Evolutionary conservation across 2,329 filamentous ascomycete species (phyloP), one percentile per base, ranked within the genome.

Genomic region (Aphanocladium album): DNA sequence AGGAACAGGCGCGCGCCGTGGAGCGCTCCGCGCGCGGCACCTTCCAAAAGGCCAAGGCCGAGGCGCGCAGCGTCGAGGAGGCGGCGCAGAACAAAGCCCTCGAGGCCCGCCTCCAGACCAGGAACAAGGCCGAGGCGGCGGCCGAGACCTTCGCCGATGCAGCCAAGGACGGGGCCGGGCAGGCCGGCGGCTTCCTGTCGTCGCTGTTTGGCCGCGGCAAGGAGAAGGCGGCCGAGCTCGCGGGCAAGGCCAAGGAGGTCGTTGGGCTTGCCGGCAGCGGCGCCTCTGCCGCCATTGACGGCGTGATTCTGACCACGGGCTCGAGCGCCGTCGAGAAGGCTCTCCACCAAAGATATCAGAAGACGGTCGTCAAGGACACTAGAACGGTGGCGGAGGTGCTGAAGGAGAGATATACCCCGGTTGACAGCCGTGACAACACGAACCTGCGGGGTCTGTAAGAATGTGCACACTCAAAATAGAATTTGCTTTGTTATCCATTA

Each of bases 381-480:
- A 80, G 80, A 73, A 80, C 76, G 50, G 79, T 82, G 21, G 77
- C 82, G 63, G 79, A 85, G 68, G 75, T 78, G 46, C 71, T 87
- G 57, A 77, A 74, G 53, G 81, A 85, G 69, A 75, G 84, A 66
- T 87, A 87, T 67, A 77, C 70, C 65, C 79, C 78, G 0, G 70
- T 82, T 62, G 76, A 78, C 46, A 65, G 77, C 68, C 74, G 76
- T 66, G 77, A 81, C 63, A 77, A 78, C 62, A 74, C 76, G 30
- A 70, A 74, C 60, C 69, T 81, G 62, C 70, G 79, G 66, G 77
- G 77, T 14, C 35, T 76, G 61, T 76, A 69, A 67, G 60, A 59
- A 49, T 53, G 6, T 5, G 21, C 2, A 21, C 21, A 47, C 37
- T n/a, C 37, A 30, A 47, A 53, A 60, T 60, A 53, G 57, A 60